Evolutionary conservation across 1,284 basidiomycete genomes (phyloP).

Genomic region (Entoloma clypeatum): DNA sequence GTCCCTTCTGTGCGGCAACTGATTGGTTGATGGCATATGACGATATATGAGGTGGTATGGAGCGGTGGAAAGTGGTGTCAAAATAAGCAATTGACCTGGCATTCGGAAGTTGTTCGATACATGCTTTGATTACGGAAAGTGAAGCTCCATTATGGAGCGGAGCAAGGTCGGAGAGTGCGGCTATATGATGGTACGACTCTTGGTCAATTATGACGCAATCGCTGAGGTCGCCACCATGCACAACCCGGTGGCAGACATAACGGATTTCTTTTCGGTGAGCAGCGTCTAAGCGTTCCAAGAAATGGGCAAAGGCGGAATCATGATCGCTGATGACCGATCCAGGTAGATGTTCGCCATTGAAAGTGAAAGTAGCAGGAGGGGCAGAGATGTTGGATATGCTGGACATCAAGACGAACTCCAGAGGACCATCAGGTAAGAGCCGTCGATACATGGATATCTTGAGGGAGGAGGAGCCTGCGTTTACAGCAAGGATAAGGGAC

Average conservation of each 20-base stretch:
- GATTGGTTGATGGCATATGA: slow-evolving; percentile 73
- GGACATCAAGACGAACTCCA: slow-evolving; percentile 46
- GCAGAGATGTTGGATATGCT: slow-evolving; percentile 55
- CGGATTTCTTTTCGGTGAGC: slow-evolving; percentile 43
- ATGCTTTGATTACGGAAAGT: slow-evolving; percentile 57
- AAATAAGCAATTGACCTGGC: slow-evolving; percentile 71
- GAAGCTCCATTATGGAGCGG: slow-evolving; percentile 70
- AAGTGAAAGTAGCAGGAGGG: slow-evolving; percentile 50
- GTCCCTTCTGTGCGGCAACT: slow-evolving; percentile 56
- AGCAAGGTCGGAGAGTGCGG: slow-evolving; percentile 73
- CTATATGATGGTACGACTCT: slow-evolving; percentile 64
- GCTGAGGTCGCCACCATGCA: slow-evolving; percentile 77
- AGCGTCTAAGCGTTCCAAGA: slow-evolving; percentile 50
- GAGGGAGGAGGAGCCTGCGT: slow-evolving; percentile 74
- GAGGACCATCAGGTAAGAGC: slow-evolving; percentile 31
- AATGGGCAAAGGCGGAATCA: slow-evolving; percentile 59
- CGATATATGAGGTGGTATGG: slow-evolving; percentile 69
- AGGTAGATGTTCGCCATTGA: slow-evolving; percentile 30
- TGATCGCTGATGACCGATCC: slow-evolving; percentile 51
- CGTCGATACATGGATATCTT: slow-evolving; percentile 64
- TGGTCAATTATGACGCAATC: slow-evolving; percentile 65
- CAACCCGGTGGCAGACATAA: slow-evolving; percentile 69
- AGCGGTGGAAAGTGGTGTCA: slow-evolving; percentile 82
- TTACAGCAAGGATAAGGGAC: slow-evolving; percentile 51
- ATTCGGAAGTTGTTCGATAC: slow-evolving; percentile 59